Evolutionary conservation across 2,329 filamentous ascomycete species (phyloP), one percentile per base, ranked within the genome.

Genomic region (Zasmidium citrigriseum): DNA sequence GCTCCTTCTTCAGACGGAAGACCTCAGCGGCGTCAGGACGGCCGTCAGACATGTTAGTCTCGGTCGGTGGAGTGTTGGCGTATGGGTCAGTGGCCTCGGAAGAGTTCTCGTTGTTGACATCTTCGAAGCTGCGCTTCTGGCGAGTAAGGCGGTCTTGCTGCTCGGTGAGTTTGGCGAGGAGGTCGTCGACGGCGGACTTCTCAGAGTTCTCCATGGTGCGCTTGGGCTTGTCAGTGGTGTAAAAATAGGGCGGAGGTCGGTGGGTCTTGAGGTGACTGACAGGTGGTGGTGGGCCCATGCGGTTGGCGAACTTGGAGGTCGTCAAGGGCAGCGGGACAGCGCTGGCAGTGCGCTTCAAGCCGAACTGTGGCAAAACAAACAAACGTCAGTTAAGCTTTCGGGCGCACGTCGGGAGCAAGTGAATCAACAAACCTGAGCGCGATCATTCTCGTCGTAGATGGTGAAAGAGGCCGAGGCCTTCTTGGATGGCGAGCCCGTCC

Each of bases 151-250:
- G 72, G 46, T 78, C 78, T 68, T 88, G 85, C 68, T 91, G 88
- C 72, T 92, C 87, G n/a, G 85, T 85, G 49, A 93, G 81, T 70
- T 87, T 89, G 56, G 88, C 85, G 63, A 92, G 78, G 52, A 92
- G 83, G 59, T 87, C 87, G 67, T 95, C 90, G 80, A 93, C 58
- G n/a, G 64, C 56, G 7, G 34, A 16, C 24, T 44, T 23, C 27
- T 29, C 52, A 46, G 45, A 22, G 49, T 60, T 64, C 48, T 55
- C 27, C 50, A 52, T 54, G 46, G n/a, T 57, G 54, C 57, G 55
- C 47, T 47, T 45, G 25, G 18, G 49, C 11, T 5, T 20, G 50
- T 58, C 44, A 60, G 61, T 60, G 23, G 45, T 46, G 44, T 18
- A 22, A 34, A 45, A 47, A 60, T 55, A 55, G 69, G 63, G 54